phyloP scores from a whole-genome alignment of 2,329 filamentous ascomycete genomes.

The Neurospora sp. region DNA sequence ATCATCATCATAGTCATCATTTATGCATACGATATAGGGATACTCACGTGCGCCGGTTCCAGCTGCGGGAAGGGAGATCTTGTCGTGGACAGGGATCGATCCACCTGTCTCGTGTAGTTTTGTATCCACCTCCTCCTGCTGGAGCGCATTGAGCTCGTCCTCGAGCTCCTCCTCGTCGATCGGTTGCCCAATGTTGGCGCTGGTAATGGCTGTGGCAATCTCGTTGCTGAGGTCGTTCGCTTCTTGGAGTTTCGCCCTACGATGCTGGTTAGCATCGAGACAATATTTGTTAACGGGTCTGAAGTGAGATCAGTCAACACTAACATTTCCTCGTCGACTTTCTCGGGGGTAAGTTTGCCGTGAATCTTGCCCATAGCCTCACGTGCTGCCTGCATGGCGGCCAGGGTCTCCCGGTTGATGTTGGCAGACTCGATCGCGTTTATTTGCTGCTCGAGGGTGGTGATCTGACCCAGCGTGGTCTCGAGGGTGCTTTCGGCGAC shows the following conservation, averaged over 20 bases:
- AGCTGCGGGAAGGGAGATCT: conserved; percentile 67
- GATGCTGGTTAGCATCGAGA: conserved; percentile 22
- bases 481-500: conserved; percentile 83
- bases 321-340: conserved; percentile 92
- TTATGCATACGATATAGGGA: neutral
- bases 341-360: conserved; percentile 80
- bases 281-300: neutral
- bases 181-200: conserved; percentile 53
- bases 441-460: conserved; percentile 89
- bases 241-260: conserved; percentile 80
- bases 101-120: conserved; percentile 80
- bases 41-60: conserved; percentile 67
- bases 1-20: neutral
- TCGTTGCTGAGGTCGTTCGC: conserved; percentile 91
- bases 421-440: conserved; percentile 96
- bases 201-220: conserved; percentile 78
- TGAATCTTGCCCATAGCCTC: conserved; percentile 91
- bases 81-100: conserved; percentile 70
- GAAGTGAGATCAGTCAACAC: conserved; percentile 25
- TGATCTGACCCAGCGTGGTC: conserved; percentile 82
- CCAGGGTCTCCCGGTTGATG: conserved; percentile 93
- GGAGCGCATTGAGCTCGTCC: conserved; percentile 72
- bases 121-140: conserved; percentile 88
- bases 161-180: conserved; percentile 84
- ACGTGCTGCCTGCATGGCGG: conserved; percentile 86